These are phyloP conservation scores for Metschnikowia reukaufii DNA, from an alignment of 805 yeast species.

Conservation along the genomic window DNA sequence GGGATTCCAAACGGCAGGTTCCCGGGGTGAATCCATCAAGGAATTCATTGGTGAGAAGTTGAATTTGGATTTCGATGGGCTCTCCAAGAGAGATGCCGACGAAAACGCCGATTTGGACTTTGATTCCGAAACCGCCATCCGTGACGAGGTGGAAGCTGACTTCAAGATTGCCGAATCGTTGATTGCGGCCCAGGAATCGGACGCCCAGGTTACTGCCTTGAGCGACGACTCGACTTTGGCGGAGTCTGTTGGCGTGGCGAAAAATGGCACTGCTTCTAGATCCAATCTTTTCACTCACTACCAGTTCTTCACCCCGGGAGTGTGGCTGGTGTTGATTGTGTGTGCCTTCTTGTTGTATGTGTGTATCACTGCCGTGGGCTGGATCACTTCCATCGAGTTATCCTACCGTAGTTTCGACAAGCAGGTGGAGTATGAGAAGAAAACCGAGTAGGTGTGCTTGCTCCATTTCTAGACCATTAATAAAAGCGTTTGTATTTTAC, in stretches of 20 bases:
- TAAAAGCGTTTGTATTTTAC: background rate
- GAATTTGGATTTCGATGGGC: slow-evolving; percentile 21
- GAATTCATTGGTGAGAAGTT: slow-evolving; percentile 27
- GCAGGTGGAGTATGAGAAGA: slow-evolving; percentile 53
- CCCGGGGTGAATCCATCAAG: slow-evolving; percentile 24
- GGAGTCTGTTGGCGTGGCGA: slow-evolving; percentile 7
- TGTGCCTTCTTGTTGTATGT: slow-evolving; percentile 58
- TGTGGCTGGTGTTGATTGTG: slow-evolving; percentile 73
- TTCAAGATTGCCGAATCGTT: slow-evolving; percentile 35
- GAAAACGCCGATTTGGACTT: slow-evolving; percentile 7
- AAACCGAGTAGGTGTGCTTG: slow-evolving; percentile 43
- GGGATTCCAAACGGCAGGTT: slow-evolving; percentile 24
- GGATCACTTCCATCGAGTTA: slow-evolving; percentile 72
- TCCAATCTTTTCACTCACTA: slow-evolving; percentile 60
- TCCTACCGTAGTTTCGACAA: slow-evolving; percentile 82
- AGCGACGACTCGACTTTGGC: slow-evolving; percentile 16
- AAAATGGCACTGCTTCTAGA: slow-evolving; percentile 6
- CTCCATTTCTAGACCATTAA: too few species aligned
- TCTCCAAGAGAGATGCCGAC: slow-evolving; percentile 21
- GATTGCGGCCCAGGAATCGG: slow-evolving; percentile 29
- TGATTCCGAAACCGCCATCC: slow-evolving; percentile 3
- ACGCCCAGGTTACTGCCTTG: slow-evolving; percentile 23
- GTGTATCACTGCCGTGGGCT: slow-evolving; percentile 60
- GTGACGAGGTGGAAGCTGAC: slow-evolving; percentile 29
- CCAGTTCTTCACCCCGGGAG: slow-evolving; percentile 75